phyloP scores from a whole-genome alignment of 1,139 yeast species.

The Yamadazyma epiphylla region DNA sequence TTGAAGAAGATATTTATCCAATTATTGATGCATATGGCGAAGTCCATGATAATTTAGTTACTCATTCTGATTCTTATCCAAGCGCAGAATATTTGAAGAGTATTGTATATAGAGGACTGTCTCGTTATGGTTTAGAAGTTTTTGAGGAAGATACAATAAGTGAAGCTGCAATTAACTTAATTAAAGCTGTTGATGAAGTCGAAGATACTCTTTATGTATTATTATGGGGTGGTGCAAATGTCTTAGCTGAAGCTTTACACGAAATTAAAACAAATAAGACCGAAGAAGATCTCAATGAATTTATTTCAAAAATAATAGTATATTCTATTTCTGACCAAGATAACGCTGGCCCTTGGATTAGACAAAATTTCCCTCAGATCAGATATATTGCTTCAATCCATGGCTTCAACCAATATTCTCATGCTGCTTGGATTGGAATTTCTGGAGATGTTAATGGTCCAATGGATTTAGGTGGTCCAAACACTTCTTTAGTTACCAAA shows the following conservation, averaged over 20 bases:
- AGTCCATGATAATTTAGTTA: constrained; percentile 15
- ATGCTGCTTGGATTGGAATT: constrained; percentile 22
- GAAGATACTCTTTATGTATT: constrained; percentile 15
- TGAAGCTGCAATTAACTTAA: constrained; percentile 16
- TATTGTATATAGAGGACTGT: constrained; percentile 14
- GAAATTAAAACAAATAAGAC: constrained; percentile 11
- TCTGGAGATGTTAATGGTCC: constrained; percentile 16
- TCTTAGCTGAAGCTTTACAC: constrained; percentile 20
- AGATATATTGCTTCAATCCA: constrained; percentile 19
- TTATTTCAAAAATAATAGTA: constrained; percentile 13
- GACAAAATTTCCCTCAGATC: constrained; percentile 16
- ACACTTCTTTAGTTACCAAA: constrained; percentile 12
- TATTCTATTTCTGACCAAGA: constrained; percentile 25
- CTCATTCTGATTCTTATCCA: constrained; percentile 18
- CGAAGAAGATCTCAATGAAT: constrained; percentile 7
- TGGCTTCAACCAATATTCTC: constrained; percentile 19
- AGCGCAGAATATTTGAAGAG: constrained; percentile 15
- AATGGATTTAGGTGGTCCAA: constrained; percentile 21
- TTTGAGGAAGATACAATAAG: constrained; percentile 11
- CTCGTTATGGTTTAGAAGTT: constrained; percentile 16
- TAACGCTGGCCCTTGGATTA: constrained; percentile 22
- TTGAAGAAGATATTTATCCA: constrained; percentile 20
- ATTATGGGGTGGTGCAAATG: constrained; percentile 23
- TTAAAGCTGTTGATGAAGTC: constrained; percentile 14
- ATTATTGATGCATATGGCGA: constrained; percentile 19